Evolutionary conservation across 2,329 filamentous ascomycete genomes (phyloP).

Genomic region (Pseudogymnoascus sp.): DNA sequence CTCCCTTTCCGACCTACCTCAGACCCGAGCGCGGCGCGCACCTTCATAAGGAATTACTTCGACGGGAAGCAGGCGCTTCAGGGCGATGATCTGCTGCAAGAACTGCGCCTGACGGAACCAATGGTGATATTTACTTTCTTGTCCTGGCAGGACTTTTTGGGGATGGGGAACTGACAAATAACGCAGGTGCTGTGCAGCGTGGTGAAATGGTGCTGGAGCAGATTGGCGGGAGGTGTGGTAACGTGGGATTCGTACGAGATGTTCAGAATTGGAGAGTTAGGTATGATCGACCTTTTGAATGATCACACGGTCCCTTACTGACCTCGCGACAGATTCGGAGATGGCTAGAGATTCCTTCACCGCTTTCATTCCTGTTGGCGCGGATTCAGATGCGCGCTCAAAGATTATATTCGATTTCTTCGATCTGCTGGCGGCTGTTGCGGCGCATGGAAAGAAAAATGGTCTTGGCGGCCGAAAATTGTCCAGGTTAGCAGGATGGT

Average conservation of each 20-base stretch:
- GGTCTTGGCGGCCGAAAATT: constrained; percentile 89
- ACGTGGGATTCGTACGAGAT: constrained; percentile 96
- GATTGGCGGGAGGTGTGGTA: constrained; percentile 81
- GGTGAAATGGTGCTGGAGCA: constrained; percentile 97
- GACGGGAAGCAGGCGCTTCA: constrained; percentile 54
- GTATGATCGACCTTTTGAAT: constrained; percentile 38
- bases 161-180: constrained; percentile 20
- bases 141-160: constrained; percentile 10
- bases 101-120: constrained; percentile 85
- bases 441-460: constrained; percentile 87
- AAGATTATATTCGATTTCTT: constrained; percentile 96
- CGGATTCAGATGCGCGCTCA: constrained; percentile 75
- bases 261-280: constrained; percentile 88
- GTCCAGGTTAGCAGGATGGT: constrained; percentile 94
- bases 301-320: constrained; percentile 15
- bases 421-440: constrained; percentile 80
- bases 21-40: constrained; percentile 83
- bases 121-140: constrained; percentile 54
- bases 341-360: constrained; percentile 89
- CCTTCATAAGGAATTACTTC: constrained; percentile 90
- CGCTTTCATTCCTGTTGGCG: constrained; percentile 90
- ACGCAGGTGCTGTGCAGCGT: constrained; percentile 80
- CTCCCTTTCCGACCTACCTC: constrained; percentile 90
- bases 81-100: constrained; percentile 68
- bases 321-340: constrained; percentile 60